Conservation (phyloP, 2,329 filamentous ascomycete species). For the Gyromitra esculenta region DNA sequence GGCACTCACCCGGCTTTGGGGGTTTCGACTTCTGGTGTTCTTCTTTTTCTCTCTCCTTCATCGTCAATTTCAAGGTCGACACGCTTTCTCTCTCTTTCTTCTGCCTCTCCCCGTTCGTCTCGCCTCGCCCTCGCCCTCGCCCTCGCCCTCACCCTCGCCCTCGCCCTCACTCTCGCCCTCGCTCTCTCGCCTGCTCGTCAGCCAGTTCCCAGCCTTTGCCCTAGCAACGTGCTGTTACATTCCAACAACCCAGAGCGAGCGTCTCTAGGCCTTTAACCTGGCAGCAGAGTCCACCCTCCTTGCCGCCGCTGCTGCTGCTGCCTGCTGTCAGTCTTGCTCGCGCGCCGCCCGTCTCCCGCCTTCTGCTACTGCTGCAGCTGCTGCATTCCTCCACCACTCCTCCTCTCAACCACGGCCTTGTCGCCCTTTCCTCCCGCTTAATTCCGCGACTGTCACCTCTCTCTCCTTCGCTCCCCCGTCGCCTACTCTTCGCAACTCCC, state of each 20-base stretch:
- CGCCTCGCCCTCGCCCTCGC: conserved; percentile 40
- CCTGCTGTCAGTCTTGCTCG: conserved; percentile 38
- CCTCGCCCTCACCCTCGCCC: conserved; percentile 54
- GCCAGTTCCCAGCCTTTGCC: background rate
- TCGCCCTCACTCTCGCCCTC: conserved; percentile 50
- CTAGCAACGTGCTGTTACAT: conserved; percentile 26
- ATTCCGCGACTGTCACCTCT: conserved; percentile 51
- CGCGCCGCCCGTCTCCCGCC: conserved; percentile 56
- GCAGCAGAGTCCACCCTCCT: conserved; percentile 39
- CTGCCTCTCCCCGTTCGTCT: conserved; percentile 56
- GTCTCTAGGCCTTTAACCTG: conserved; percentile 35
- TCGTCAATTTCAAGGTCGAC: conserved; percentile 37
- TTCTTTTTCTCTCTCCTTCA: conserved; percentile 55
- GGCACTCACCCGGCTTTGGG: conserved; percentile 55
- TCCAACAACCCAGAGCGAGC: conserved; percentile 31
- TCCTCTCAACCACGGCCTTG: conserved; percentile 21
- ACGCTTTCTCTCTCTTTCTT: conserved; percentile 56
- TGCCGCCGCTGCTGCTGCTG: conserved; percentile 32
- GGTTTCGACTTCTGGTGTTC: conserved; percentile 61
- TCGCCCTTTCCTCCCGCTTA: conserved; percentile 27
- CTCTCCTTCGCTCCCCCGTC: conserved; percentile 49
- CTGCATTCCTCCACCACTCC: conserved; percentile 30
- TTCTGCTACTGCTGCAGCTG: conserved; percentile 54
- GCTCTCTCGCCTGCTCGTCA: conserved; percentile 51
- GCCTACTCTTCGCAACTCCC: conserved; percentile 54